Conservation (phyloP, 805 yeast genomes). For the Metschnikowia baotianmanensis region DNA sequence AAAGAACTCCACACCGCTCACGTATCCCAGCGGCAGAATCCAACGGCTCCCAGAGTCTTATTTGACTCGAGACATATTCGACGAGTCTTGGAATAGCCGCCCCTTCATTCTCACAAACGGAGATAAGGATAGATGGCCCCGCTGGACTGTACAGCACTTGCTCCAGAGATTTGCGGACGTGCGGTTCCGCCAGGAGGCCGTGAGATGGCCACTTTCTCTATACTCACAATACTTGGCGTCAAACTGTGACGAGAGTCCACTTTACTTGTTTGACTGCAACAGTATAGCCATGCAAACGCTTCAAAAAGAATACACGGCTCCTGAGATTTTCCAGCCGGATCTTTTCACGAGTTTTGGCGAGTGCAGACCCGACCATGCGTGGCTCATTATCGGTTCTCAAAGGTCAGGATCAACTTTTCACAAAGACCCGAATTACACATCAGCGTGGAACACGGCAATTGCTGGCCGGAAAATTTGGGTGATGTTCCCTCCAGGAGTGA, state of each 20-base stretch:
- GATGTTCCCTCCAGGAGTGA: slow-evolving; percentile 74
- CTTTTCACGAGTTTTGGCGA: slow-evolving; percentile 55
- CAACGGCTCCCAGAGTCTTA: slow-evolving; percentile 48
- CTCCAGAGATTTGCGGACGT: slow-evolving; percentile 54
- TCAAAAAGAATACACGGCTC: slow-evolving; percentile 51
- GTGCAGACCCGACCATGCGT: slow-evolving; percentile 86
- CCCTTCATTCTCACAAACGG: slow-evolving; percentile 62
- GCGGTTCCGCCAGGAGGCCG: slow-evolving; percentile 79
- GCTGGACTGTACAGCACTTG: slow-evolving; percentile 56
- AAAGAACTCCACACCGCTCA: slow-evolving; percentile 5
- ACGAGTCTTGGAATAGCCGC: slow-evolving; percentile 40
- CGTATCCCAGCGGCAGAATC: slow-evolving; percentile 43
- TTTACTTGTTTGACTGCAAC: slow-evolving; percentile 81
- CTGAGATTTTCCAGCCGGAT: slow-evolving; percentile 56
- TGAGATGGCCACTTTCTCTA: slow-evolving; percentile 67
- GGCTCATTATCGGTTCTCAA: slow-evolving; percentile 84
- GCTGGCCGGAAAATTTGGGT: slow-evolving; percentile 82
- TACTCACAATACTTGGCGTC: slow-evolving; percentile 58
- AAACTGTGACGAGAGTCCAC: slow-evolving; percentile 79
- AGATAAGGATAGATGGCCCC: slow-evolving; percentile 52
- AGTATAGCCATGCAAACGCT: slow-evolving; percentile 63
- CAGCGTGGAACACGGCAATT: slow-evolving; percentile 85
- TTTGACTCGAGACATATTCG: slow-evolving; percentile 47
- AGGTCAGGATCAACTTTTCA: slow-evolving; percentile 89
- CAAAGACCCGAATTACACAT: slow-evolving; percentile 87